Evolutionary conservation across 169 alveolate genomes (phyloP).

Genomic region (Plasmodium sp.): DNA sequence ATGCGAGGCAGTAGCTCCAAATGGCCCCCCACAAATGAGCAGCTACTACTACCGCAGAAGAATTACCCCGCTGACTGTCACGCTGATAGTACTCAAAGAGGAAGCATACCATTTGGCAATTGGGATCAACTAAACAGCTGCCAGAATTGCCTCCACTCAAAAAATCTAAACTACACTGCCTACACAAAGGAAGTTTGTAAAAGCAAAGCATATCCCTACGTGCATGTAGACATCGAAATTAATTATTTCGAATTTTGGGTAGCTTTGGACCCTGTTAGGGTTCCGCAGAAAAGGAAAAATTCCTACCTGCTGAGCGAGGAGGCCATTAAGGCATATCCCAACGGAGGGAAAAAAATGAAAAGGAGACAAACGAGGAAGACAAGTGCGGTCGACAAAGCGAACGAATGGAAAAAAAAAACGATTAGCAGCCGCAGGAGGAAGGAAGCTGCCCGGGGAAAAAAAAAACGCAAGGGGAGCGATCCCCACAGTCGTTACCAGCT

Average conservation of each 20-base stretch:
- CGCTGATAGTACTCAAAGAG: background rate
- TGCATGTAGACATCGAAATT: constrained; percentile 69
- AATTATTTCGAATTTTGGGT: constrained; percentile 67
- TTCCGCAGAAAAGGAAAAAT: constrained; percentile 55
- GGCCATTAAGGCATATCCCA: background rate
- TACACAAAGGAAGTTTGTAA: constrained; percentile 68
- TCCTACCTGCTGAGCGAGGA: background rate
- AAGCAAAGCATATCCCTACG: constrained; percentile 30
- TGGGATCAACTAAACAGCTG: background rate
- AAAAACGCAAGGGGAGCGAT: background rate
- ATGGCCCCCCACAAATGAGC: background rate
- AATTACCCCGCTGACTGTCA: background rate
- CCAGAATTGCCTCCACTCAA: constrained; percentile 13
- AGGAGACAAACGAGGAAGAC: background rate
- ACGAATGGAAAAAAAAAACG: background rate
- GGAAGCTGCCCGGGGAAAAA: background rate
- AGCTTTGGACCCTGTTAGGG: constrained; percentile 65
- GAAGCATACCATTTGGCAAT: background rate
- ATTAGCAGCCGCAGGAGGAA: background rate
- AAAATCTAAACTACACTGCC: constrained; percentile 47
- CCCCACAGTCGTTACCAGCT: background rate
- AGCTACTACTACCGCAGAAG: background rate
- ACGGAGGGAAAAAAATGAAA: background rate
- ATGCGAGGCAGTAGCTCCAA: background rate
- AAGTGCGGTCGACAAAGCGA: background rate